Base-by-base conservation (phyloP, 2,329 filamentous ascomycete genomes). In the Penicillium olsonii region DNA sequence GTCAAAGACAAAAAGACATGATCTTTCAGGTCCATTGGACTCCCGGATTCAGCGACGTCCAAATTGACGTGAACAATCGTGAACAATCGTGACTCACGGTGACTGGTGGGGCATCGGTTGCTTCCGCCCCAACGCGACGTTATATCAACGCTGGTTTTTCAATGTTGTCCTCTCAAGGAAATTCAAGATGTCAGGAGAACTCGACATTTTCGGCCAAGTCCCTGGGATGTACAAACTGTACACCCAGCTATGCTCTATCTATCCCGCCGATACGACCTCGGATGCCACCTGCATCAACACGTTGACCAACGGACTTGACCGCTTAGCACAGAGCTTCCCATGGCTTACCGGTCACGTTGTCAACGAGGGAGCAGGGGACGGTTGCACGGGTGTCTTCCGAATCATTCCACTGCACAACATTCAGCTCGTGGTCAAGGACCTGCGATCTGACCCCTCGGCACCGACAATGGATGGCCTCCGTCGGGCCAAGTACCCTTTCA, bases 401-500 rank as follows among this genome's bases (percentile, higher is more conserved):
- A 77, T 82, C 50, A 62, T 53, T 12, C 62, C 65, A 0, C 55
- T 64, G 10, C 42, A 59, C 11, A 61, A 49, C 0, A 72, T 74
- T 0, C 59, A 51, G 2, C 58, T 81, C 0, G 52, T 72, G 5
- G 56, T 79, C n/a, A 77, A 74, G 53, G 74, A 82, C 48, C 61
- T 75, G 17, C 63, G 68, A n/a, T 22, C 65, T 26, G 66, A 75
- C 29, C 14, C 60, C 0, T 60, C 59, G 1, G 61, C 68, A 3
- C 71, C 75, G 1, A 73, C 69, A 0, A 69, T 78, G 62, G 59
- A 71, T 1, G 56, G 52, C 1, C 56, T 81, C n/a, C 58, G 63
- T 27, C 42, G 60, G 5, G 68, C 70, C 1, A 57, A 64, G 0
- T 80, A 74, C 26, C 78, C 80, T 0, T 71, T 78, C 47, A 57